These are phyloP conservation scores for Cyberlindnera suaveolens DNA, from an alignment of 805 yeast genomes.

Conservation along the genomic window DNA sequence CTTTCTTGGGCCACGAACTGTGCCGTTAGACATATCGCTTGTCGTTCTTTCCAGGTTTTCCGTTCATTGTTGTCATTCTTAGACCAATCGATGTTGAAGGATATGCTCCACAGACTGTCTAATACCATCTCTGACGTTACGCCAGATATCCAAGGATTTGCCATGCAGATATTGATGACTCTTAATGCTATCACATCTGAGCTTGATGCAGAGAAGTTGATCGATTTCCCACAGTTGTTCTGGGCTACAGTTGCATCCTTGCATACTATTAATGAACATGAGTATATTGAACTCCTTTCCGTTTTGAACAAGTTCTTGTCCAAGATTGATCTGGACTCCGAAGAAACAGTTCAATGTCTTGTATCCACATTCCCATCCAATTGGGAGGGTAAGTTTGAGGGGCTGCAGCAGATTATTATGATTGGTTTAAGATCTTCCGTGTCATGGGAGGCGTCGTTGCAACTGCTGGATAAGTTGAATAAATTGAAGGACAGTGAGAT, in stretches of 20 bases:
- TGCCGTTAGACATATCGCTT: constrained; percentile 94
- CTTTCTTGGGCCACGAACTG: constrained; percentile 95
- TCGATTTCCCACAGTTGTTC: constrained; percentile 86
- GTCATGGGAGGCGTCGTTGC: constrained; percentile 72
- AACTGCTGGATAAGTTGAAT: constrained; percentile 67
- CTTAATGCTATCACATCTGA: constrained; percentile 88
- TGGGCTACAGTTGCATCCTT: constrained; percentile 95
- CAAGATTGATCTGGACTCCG: constrained; percentile 80
- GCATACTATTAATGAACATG: constrained; percentile 86
- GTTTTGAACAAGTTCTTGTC: constrained; percentile 77
- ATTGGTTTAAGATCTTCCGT: constrained; percentile 79
- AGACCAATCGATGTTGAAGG: constrained; percentile 85
- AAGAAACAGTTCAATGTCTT: constrained; percentile 77
- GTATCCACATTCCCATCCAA: constrained; percentile 85
- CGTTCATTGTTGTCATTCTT: constrained; percentile 74
- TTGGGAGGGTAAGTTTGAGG: constrained; percentile 94
- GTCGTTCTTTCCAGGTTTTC: constrained; percentile 91
- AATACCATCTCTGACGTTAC: constrained; percentile 90
- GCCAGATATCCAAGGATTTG: constrained; percentile 88
- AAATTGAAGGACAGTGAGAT: constrained; percentile 64
- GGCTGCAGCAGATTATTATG: constrained; percentile 72
- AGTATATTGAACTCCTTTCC: constrained; percentile 81
- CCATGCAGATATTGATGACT: constrained; percentile 96
- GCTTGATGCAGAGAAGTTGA: constrained; percentile 66
- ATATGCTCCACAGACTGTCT: constrained; percentile 88